phyloP scores from a whole-genome alignment of 2,329 filamentous ascomycete genomes.

The Lachnum nothofagi region DNA sequence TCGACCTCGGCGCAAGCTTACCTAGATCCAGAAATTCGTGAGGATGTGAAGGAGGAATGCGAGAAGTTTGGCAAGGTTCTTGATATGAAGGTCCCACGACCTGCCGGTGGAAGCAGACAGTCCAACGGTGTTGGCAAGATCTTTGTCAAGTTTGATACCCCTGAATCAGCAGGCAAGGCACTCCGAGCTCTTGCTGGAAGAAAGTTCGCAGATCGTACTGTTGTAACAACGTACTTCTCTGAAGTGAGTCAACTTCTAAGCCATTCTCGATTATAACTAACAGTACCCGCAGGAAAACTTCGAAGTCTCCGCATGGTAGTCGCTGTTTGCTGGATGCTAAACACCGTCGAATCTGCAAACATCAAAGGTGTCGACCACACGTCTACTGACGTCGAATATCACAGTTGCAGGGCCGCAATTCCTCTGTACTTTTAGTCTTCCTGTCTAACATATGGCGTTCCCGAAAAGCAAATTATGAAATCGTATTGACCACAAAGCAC shows the following conservation, averaged over 20 bases:
- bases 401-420: conserved; percentile 1
- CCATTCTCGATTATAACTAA: conserved; percentile 30
- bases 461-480: conserved; percentile 4
- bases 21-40: conserved; percentile 72
- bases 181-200: conserved; percentile 85
- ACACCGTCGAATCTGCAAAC: background rate
- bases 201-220: conserved; percentile 93
- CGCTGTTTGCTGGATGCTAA: background rate
- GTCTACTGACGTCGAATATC: background rate
- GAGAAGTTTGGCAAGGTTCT: conserved; percentile 79
- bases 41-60: conserved; percentile 91
- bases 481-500: background rate
- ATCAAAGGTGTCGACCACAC: background rate
- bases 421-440: conserved; percentile 12
- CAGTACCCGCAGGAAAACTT: conserved; percentile 70
- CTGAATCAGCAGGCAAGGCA: conserved; percentile 75
- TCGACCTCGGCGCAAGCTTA: conserved; percentile 1
- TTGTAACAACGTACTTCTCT: conserved; percentile 93
- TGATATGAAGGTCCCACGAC: conserved; percentile 89
- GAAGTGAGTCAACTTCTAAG: conserved; percentile 54
- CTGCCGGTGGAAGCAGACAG: conserved; percentile 74
- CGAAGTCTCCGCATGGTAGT: conserved; percentile 47
- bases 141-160: conserved; percentile 83
- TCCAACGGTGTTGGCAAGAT: conserved; percentile 94
- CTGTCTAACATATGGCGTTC: conserved; percentile 3